Base-by-base conservation (phyloP, 306 rosid genomes). In the Inga oerstediana region DNA sequence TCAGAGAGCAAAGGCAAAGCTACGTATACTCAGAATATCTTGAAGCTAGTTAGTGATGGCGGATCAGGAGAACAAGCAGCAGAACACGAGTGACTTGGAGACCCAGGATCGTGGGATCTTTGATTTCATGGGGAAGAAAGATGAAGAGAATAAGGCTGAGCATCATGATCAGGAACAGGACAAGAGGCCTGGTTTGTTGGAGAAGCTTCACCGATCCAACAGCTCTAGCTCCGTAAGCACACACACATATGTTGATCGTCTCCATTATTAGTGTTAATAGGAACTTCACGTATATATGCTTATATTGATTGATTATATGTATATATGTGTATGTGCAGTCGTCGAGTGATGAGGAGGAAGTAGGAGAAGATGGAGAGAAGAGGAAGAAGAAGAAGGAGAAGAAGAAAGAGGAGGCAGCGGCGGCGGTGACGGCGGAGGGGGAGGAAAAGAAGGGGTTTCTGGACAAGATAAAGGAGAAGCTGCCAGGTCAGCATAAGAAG, bases 321-420 rank as follows among this genome's bases (percentile, higher is more conserved):
- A 3, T 49, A 4, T 12, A 19, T 45, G 2, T 49, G 20, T n/a
- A 4, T n/a, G 10, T 82, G 69, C 93, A 95, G 98, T 90, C 97
- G 91, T 97, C 39, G 93, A 93, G 98, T 32, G 95, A 92, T 3
- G 98, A 95, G 84, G 94, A 88, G 77, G 92, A 80, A 22, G 95
- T 78, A 65, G 12, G n/a, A 7, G 71, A 65, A 61, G 92, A 82
- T 10, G 90, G 84, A 0, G 92, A 76, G 85, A 88, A 88, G 64
- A 84, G 78, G 72, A 89, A 83, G 84, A 84, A 87, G 82, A 87
- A 81, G 79, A 90, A 83, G 87, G 86, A 81, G 78, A 90, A 83
- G 87, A 64, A 65, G 43, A 12, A n/a, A 59, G 66, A 15, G 66
- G 30, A 22, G 4, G 4, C 32, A 8, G 12, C 15, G 16, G 7